Evolutionary conservation across 164 flowering plant genomes (phyloP).

Genomic region (Kingdonia uniflora): DNA sequence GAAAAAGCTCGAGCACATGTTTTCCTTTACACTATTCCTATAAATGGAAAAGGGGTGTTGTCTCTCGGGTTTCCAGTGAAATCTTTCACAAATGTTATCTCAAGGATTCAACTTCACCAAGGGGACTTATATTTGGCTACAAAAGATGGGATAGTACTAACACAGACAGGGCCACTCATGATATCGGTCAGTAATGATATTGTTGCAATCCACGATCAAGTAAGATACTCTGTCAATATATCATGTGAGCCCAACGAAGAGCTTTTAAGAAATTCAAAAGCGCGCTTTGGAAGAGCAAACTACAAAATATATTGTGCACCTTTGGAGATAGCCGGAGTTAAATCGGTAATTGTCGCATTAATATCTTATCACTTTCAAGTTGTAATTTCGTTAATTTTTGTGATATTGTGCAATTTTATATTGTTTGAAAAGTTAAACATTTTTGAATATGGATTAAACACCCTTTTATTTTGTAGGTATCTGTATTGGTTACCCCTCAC

Average conservation of each 20-base stretch:
- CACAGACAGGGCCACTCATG: too few species aligned
- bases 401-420: too few species aligned
- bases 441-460: too few species aligned
- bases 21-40: conserved; percentile 19
- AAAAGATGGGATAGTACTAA: conserved; percentile 24
- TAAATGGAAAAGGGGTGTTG: conserved; percentile 30
- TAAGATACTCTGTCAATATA: not conserved
- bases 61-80: too few species aligned
- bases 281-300: conserved; percentile 13
- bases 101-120: conserved; percentile 15
- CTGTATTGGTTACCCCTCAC: conserved; percentile 25
- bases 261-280: not conserved
- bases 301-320: conserved; percentile 27
- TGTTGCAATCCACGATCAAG: conserved; percentile 14
- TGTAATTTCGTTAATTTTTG: not conserved
- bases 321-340: too few species aligned
- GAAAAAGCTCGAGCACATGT: conserved; percentile 14
- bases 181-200: too few species aligned
- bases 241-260: too few species aligned
- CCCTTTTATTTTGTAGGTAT: conserved; percentile 25
- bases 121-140: conserved; percentile 36
- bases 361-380: not conserved
- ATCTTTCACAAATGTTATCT: too few species aligned
- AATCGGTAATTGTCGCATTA: conserved; percentile 30
- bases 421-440: too few species aligned